Conservation (phyloP, 352 stramenopile species). For the Globisporangium okanoganense region DNA sequence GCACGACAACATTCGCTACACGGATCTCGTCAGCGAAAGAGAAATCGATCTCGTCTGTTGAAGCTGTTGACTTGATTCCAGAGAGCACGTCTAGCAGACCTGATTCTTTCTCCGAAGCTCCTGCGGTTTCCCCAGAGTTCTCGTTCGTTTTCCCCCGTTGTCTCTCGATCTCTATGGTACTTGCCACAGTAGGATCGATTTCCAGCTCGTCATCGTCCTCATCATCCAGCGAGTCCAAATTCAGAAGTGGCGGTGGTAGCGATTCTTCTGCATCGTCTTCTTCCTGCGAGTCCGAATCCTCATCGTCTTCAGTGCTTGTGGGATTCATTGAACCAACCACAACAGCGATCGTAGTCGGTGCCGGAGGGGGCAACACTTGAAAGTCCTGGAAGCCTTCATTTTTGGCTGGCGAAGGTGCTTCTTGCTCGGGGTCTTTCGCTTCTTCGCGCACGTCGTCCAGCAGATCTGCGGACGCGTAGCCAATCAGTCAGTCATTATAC, state of each 20-base stretch:
- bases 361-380: conserved; percentile 14
- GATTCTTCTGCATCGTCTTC: conserved; percentile 27
- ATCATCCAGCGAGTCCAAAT: conserved; percentile 6
- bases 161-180: conserved; percentile 16
- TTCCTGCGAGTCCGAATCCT: conserved; percentile 18
- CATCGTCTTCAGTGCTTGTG: conserved; percentile 5
- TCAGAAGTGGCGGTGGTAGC: conserved; percentile 12
- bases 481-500: background rate
- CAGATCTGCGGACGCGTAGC: background rate
- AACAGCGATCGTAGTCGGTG: conserved; percentile 1
- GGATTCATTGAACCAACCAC: conserved; percentile 16
- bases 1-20: conserved; percentile 23
- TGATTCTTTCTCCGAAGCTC: background rate
- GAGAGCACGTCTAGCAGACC: conserved; percentile 5
- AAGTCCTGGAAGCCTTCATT: background rate
- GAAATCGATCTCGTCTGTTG: conserved; percentile 14
- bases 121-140: background rate
- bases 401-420: background rate
- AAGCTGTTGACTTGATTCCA: background rate
- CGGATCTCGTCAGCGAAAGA: conserved; percentile 31
- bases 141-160: background rate
- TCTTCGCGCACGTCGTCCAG: conserved; percentile 13
- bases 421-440: background rate
- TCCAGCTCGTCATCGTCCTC: conserved; percentile 54
- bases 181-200: conserved; percentile 29